Base-by-base conservation (phyloP, 257 asterid genomes). In the Gentiana dahurica region DNA sequence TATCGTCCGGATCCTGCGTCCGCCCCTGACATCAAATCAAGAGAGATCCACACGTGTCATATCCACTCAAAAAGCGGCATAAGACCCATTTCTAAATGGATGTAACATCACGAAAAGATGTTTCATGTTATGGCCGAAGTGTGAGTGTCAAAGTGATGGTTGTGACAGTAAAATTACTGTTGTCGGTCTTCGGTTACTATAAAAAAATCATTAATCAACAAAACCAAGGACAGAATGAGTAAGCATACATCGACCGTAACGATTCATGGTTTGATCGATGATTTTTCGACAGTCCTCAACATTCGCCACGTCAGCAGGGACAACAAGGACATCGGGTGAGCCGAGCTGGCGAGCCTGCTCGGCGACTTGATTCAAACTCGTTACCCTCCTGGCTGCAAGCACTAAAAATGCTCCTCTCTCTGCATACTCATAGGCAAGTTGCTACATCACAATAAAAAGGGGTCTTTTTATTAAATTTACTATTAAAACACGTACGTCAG, bases 381-480 rank as follows among this genome's bases (percentile, higher is more conserved):
- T 66, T 49, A 76, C 82, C 57, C 95, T 65, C 38, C 93, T 61
- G 1, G 93, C 93, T 0, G 82, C 71, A 2, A 86, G 79, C 12
- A 73, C 87, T 32, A 80, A 53, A 53, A 71, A 75, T 49, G 95
- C 87, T 55, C 93, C 92, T 54, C 74, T 72, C 34, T 71, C 67
- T 2, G 92, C 89, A 65, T 85, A 85, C 64, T 85, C 89, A n/a
- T 80, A 82, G 4, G 87, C 74, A 39, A 85, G 57, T 49, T 80
- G 63, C 95, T 85, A 44, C 57, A 55, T 24, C 24, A 24, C 24
- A 24, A 41, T 41, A 4, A 41, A 5, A 3, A 41, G 2, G 6
- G 9, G 9, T 39, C 45, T 39, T 39, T 39, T 39, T 8, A 39
- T 39, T 8, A 39, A 4, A 8, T 39, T 4, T 39, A 39, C 5